Conservation (phyloP, 2,329 filamentous ascomycete genomes). For the Aspergillus sclerotialis region DNA sequence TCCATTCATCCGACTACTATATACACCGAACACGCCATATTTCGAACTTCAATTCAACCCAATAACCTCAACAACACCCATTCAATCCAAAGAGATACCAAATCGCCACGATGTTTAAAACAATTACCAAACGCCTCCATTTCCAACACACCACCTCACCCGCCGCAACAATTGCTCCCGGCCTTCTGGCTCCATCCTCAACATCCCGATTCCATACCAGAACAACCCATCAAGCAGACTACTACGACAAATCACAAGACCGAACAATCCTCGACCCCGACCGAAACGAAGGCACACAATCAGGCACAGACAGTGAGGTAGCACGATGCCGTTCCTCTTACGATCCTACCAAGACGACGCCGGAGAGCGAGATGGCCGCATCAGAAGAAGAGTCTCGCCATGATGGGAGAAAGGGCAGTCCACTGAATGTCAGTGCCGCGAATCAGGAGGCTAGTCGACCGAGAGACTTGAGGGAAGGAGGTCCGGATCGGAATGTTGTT, state of each 20-base stretch:
- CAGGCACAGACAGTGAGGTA: slow-evolving; percentile 57
- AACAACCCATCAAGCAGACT: slow-evolving; percentile 2
- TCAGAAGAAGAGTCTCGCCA: slow-evolving; percentile 32
- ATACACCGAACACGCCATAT: too few relatives aligned
- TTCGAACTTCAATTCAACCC: too few relatives aligned
- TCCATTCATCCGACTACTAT: too few relatives aligned
- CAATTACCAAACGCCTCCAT: slow-evolving; percentile 7
- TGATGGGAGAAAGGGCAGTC: slow-evolving; percentile 38
- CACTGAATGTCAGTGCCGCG: slow-evolving; percentile 54
- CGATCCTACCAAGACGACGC: slow-evolving; percentile 59
- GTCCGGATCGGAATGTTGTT: slow-evolving; percentile 32
- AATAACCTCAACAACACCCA: not conserved
- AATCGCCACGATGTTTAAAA: slow-evolving; percentile 4
- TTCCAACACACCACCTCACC: slow-evolving; percentile 1
- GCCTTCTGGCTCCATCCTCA: not conserved
- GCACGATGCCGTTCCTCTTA: slow-evolving; percentile 59
- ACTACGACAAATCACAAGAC: slow-evolving; percentile 26
- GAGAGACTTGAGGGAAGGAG: slow-evolving; percentile 38
- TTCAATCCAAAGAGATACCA: slow-evolving; percentile 7
- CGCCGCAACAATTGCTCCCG: not conserved
- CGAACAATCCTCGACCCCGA: slow-evolving; percentile 59
- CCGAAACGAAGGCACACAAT: slow-evolving; percentile 60
- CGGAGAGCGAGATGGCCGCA: slow-evolving; percentile 47
- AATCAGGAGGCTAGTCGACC: slow-evolving; percentile 52
- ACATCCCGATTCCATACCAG: slow-evolving; percentile 1